phyloP scores from a whole-genome alignment of 2,329 filamentous ascomycete species.

The Talaromyces sp. region DNA sequence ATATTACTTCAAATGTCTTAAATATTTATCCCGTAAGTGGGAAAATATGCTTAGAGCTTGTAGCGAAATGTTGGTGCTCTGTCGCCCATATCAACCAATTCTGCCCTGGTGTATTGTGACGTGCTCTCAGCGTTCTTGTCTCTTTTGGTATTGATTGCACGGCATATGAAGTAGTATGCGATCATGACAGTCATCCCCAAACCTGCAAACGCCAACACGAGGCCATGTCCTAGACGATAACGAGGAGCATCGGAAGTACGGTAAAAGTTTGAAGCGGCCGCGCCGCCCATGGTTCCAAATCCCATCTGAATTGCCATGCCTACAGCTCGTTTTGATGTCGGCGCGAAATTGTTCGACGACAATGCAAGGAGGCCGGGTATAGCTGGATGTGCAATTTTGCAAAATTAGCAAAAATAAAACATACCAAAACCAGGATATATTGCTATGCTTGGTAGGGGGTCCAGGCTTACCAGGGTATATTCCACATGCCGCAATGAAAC shows the following conservation, averaged over 20 bases:
- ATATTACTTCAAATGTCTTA: background rate
- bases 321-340: slow-evolving; percentile 1
- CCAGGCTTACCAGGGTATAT: background rate
- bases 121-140: background rate
- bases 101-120: background rate
- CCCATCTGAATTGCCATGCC: slow-evolving; percentile 4
- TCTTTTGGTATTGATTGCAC: background rate
- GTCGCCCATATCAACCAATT: background rate
- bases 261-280: slow-evolving; percentile 3
- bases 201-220: background rate
- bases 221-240: slow-evolving; percentile 1
- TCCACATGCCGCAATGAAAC: slow-evolving; percentile 1
- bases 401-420: background rate
- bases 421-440: background rate
- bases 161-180: background rate
- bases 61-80: background rate
- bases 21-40: background rate
- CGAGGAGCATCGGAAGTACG: background rate
- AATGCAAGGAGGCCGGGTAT: background rate
- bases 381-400: background rate
- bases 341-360: slow-evolving; percentile 2
- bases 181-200: background rate
- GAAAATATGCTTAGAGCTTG: background rate
- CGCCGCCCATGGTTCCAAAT: slow-evolving; percentile 3
- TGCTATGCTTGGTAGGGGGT: background rate